Evolutionary conservation across 345 rosid genomes (phyloP), one percentile per base, ranked within the genome.

Genomic region (Bruguiera parviflora): DNA sequence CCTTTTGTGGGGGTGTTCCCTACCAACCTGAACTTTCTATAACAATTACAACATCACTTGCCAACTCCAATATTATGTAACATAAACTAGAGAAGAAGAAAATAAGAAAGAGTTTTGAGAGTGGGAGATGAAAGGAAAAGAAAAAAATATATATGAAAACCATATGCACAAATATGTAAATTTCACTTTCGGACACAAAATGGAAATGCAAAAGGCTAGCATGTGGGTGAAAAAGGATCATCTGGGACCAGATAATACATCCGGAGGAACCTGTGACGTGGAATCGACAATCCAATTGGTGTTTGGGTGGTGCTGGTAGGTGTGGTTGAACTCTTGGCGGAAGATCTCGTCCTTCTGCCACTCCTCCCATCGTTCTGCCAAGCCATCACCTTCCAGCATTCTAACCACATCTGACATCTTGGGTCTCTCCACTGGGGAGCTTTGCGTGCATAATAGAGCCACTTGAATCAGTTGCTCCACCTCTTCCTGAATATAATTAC

Each of bases 301-400:
- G 62, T 77, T 79, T 0, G 82, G 75, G 71, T 79, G 77, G 28
- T 25, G 57, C 9, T 53, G 49, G 70, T 71, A 81, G 19, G 18
- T n/a, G 35, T 75, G 78, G 68, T 56, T 82, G n/a, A 73, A 81
- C 21, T 85, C 93, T 75, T 87, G 88, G 5, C 87, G 83, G 74
- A 82, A 72, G 72, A 81, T 67, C 72, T 95, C 98, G 57, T 86
- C 96, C 65, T 88, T 95, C 81, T 95, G 96, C 99, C 97, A 92
- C 51, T 89, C 91, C 76, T 91, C 96, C 98, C 98, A 91, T 76
- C 86, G 88, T 82, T 89, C 86, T 4, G 94, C 88, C 82, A 91
- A 84, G 20, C 97, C 94, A 51, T 89, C 96, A 1, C 98, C 98
- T 82, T 93, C 98, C 21, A 93, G 86, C 98, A 91, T 93, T 73